Base-by-base conservation (phyloP, 331 rosid species). In the Dryas integrifolia region DNA sequence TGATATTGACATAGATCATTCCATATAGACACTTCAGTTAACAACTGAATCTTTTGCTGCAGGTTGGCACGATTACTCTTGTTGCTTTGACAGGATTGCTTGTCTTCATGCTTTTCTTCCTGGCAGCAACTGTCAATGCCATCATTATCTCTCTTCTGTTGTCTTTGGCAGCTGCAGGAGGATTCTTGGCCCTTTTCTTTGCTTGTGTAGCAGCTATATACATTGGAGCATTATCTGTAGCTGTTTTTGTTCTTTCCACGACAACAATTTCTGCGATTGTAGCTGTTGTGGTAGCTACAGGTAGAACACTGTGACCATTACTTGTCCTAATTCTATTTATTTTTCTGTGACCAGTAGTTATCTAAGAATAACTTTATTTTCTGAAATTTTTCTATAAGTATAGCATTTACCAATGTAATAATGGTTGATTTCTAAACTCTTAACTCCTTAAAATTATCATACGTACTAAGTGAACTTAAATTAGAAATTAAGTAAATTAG, bases 101-200 rank as follows among this genome's bases (percentile, higher is more conserved):
- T 62, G 83, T 85, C 80, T 89, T 91, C 81, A 73, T 60, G 86
- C 83, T 93, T 73, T 80, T 93, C 87, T 73, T 89, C 67, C 69
- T 87, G 84, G 87, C 86, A 51, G 96, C 95, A 73, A 91, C 97
- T 62, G 47, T 87, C 82, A 89, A 86, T 78, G 97, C 90, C 68
- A 18, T 91, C 21, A 53, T 88, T 3, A 58, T 94, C 72, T 82
- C 95, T 7, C 81, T 91, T 69, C 84, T 91, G 15, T 73, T 91
- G 46, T 86, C 92, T 47, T 74, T 94, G 84, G 98, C 85, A 15
- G 90, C 82, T 38, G 92, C 93, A 7, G 98, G 95, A 80, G 96
- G 98, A 49, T 91, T 89, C 82, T 78, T 94, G 87, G 95, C 95
- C 59, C 66, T 94, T 67, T 89, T 88, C 89, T 91, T 91, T 60